These are phyloP conservation scores for Colletotrichum sp. DNA, from an alignment of 2,329 filamentous ascomycete genomes.

Conservation along the genomic window DNA sequence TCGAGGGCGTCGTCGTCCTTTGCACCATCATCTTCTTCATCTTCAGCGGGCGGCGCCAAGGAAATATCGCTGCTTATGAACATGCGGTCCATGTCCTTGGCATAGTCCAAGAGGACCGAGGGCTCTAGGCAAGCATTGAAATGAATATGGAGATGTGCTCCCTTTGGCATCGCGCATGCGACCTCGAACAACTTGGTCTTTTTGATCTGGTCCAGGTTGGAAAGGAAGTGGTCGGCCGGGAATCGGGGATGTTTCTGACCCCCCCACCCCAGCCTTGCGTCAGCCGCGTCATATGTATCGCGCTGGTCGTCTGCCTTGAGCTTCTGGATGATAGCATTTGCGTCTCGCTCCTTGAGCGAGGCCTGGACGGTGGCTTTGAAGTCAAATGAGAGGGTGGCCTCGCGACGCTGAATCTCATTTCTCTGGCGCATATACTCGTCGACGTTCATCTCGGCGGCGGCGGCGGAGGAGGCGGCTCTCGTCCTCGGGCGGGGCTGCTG, in stretches of 20 bases:
- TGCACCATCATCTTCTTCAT: constrained; percentile 25
- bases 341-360: constrained; percentile 37
- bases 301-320: constrained; percentile 40
- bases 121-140: constrained; percentile 77
- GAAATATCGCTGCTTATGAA: constrained; percentile 67
- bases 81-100: constrained; percentile 66
- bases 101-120: constrained; percentile 59
- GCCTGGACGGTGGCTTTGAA: constrained; percentile 35
- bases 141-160: constrained; percentile 75
- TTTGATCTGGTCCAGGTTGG: constrained; percentile 58
- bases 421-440: constrained; percentile 37
- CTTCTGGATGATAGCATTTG: constrained; percentile 42
- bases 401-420: constrained; percentile 30
- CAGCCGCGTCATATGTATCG: constrained; percentile 38
- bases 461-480: not conserved
- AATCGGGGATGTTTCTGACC: constrained; percentile 51
- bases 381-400: constrained; percentile 46
- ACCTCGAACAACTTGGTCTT: constrained; percentile 62
- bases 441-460: not conserved
- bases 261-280: constrained; percentile 37
- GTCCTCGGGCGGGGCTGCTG: not conserved
- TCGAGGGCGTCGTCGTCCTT: not conserved
- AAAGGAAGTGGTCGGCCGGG: constrained; percentile 62
- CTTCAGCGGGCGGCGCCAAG: constrained; percentile 32
- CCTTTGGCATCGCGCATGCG: constrained; percentile 69